Base-by-base conservation (phyloP, 192 early-diverging fungal genomes). In the Coemansia sp. region DNA sequence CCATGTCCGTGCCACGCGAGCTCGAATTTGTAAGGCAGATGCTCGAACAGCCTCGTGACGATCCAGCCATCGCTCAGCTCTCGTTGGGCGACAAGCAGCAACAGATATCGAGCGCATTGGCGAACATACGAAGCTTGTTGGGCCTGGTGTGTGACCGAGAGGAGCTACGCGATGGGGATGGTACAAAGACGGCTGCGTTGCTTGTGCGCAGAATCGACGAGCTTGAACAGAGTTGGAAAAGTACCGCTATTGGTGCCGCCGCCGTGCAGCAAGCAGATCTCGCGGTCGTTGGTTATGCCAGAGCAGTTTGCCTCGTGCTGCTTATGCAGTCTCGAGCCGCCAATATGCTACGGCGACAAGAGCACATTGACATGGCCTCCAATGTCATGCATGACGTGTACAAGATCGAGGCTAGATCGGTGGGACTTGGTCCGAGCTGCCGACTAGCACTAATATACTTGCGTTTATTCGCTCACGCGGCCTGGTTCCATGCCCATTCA, bases 391-490 rank as follows among this genome's bases (percentile, higher is more conserved):
- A 57, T 61, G 63, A 44, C 2, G 35, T 73, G 2, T 83, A 83
- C 33, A 64, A 44, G 50, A 19, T 78, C 10, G 75, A 74, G n/a
- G 66, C 62, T 2, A 62, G 75, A 6, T 69, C 76, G 4, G 13
- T 67, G 4, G 80, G 80, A 3, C 75, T 83, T 17, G 69, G 66
- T 59, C 59, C 65, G 0, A 27, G 10, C 11, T 62, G 69, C 39
- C 57, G 56, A 2, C 46, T 63, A 6, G 69, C 75, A 2, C 72
- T 83, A 21, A 41, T 40, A 2, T 68, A 70, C 37, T 33, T 74
- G 6, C 75, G 75, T 7, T 24, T 78, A 10, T 72, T 83, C 16
- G 80, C 72, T 10, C 80, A 83, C 33, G 72, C 76, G 0, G 53
- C 44, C 16, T 83, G 80, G 80, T 42, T 83, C 34, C 7, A 54